Evolutionary conservation across 2,329 filamentous ascomycete species (phyloP).

Genomic region (Talaromyces pinophilus): DNA sequence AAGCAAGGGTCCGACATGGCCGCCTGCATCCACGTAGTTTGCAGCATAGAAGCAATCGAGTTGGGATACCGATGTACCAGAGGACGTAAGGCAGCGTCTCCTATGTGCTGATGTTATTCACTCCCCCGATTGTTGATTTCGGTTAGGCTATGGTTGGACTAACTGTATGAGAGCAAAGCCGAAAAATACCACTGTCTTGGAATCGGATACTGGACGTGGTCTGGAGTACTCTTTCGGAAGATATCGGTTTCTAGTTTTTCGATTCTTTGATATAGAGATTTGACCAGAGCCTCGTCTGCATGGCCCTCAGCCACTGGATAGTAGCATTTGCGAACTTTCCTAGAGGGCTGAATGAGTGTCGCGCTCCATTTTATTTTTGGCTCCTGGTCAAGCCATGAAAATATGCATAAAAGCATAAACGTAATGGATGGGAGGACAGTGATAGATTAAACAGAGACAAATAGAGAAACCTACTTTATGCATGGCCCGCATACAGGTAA

Average conservation of each 20-base stretch:
- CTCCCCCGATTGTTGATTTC: not conserved
- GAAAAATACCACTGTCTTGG: constrained; percentile 19
- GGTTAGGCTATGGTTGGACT: not conserved
- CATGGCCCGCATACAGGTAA: constrained; percentile 19
- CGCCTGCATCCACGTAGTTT: constrained; percentile 15
- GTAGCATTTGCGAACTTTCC: constrained; percentile 20
- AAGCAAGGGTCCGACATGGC: constrained; percentile 16
- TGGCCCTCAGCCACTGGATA: constrained; percentile 14
- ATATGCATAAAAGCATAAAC: not conserved
- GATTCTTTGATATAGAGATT: constrained; percentile 18
- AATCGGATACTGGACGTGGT: constrained; percentile 3
- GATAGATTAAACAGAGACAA: not conserved
- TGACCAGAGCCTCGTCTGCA: constrained; percentile 16
- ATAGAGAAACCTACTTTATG: constrained; percentile 13
- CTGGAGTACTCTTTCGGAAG: not conserved
- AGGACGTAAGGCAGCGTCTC: not conserved
- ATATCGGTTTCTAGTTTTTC: constrained; percentile 11
- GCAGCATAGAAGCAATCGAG: constrained; percentile 14
- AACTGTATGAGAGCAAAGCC: constrained; percentile 6
- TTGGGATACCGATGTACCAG: constrained; percentile 8
- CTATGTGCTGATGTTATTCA: not conserved
- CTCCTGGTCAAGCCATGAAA: not conserved
- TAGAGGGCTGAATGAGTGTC: constrained; percentile 8
- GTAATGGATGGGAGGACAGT: not conserved
- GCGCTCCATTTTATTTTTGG: not conserved